These are phyloP conservation scores for Populus tremula DNA, from an alignment of 345 rosid species.

Conservation along the genomic window DNA sequence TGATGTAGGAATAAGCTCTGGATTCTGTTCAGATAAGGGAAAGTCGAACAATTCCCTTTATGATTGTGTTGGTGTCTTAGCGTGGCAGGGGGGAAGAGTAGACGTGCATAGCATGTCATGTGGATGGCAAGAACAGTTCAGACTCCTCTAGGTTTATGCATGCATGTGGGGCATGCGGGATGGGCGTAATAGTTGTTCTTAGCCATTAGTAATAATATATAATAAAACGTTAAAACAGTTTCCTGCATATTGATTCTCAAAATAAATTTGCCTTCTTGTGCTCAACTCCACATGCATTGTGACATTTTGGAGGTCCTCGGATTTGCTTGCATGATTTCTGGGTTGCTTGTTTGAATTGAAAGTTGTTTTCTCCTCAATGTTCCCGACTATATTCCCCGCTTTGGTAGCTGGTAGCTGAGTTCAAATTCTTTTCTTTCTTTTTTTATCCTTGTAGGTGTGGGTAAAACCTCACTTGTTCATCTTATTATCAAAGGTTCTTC, in stretches of 20 bases:
- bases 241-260: not conserved
- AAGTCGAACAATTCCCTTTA: not conserved
- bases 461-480: slow-evolving; percentile 92
- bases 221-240: not conserved
- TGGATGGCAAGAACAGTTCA: not conserved
- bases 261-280: not conserved
- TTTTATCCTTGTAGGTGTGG: slow-evolving; percentile 59
- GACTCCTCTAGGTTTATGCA: not conserved
- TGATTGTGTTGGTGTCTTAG: not conserved
- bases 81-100: not conserved
- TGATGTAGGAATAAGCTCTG: not conserved
- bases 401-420: slow-evolving; percentile 12
- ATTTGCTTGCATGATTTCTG: slow-evolving; percentile 5
- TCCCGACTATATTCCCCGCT: not conserved
- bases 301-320: not conserved
- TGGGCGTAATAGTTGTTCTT: not conserved
- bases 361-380: not conserved
- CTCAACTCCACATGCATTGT: not conserved
- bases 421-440: slow-evolving; percentile 19
- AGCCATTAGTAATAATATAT: not conserved
- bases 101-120: not conserved
- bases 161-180: not conserved
- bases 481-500: slow-evolving; percentile 77
- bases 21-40: not conserved
- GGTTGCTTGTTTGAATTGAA: not conserved